Evolutionary conservation across 352 stramenopile species (phyloP), one percentile per base, ranked within the genome.

Genomic region (Globisporangium yorkense): DNA sequence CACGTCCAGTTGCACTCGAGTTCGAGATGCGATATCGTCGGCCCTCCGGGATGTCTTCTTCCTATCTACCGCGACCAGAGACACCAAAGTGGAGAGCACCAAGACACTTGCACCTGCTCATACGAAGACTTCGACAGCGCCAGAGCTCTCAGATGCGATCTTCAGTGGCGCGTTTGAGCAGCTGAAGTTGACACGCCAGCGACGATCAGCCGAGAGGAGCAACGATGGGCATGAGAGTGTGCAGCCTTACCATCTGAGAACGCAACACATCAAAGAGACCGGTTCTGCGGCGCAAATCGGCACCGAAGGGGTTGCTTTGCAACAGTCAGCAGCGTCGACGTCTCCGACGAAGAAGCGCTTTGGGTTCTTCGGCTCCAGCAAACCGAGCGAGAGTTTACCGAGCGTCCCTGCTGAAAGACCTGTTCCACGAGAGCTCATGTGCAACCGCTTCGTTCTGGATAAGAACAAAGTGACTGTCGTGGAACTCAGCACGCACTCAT

Each of bases 31-130:
- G 16, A 54, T 75, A 29, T 49, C 12, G 0, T 59, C 21, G 12
- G 56, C 41, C 9, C 59, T 75, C 12, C 48, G 43, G 15, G 50
- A 53, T 10, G 61, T 66, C 7, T 69, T 82, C 21, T 75, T 77
- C 21, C 16, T 21, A 20, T 5, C 37, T 40, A 27, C 21, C 6
- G 9, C 2, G 16, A 21, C 27, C 0, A 21, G 5, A 37, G 35
- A 33, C 3, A 20, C 5, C 3, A 45, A 56, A 1, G 7, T n/a
- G 16, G 18, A 46, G 40, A 46, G 5, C 16, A 21, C 40, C 16
- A 43, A 43, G 37, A 43, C 3, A 5, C 37, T 12, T 18, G 4
- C 37, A 13, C 10, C 10, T 5, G 13, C 12, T 3, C 37, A 18
- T 5, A 5, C 13, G 10, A 21, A 13, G 10, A 24, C 24, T 15